These are phyloP conservation scores for Naganishia vaughanmartiniae DNA, from an alignment of 768 basidiomycete species.

Conservation along the genomic window DNA sequence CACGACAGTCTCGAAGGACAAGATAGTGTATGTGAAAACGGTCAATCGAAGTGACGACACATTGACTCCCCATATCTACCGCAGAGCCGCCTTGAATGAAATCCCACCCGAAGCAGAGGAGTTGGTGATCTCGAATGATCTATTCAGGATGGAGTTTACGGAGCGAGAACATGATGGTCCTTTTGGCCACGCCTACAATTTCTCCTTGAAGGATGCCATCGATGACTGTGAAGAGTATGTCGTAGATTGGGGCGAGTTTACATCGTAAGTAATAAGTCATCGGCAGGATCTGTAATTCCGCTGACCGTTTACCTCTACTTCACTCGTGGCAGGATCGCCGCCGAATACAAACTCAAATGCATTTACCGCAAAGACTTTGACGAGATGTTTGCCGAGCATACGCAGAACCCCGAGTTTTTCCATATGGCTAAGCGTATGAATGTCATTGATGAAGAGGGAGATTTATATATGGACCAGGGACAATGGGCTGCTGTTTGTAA, in stretches of 20 bases:
- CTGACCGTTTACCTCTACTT: conserved; percentile 32
- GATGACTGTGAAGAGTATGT: conserved; percentile 96
- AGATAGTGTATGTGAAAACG: conserved; percentile 67
- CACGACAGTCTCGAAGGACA: conserved; percentile 87
- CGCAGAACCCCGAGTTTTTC: conserved; percentile 73
- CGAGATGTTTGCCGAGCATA: conserved; percentile 77
- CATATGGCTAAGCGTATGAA: conserved; percentile 85
- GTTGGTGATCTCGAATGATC: conserved; percentile 81
- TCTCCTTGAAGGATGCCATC: conserved; percentile 90
- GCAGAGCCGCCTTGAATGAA: conserved; percentile 68
- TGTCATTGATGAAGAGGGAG: conserved; percentile 85
- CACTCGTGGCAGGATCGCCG: conserved; percentile 64
- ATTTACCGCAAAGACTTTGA: conserved; percentile 87
- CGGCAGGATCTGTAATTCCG: neutral
- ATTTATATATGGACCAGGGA: conserved; percentile 75
- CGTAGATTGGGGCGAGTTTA: conserved; percentile 92
- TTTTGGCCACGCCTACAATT: conserved; percentile 91
- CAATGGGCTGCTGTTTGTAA: conserved; percentile 99
- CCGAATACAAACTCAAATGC: conserved; percentile 70
- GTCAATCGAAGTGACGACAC: neutral
- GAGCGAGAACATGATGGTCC: conserved; percentile 60
- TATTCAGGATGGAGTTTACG: conserved; percentile 85
- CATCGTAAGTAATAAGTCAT: conserved; percentile 59
- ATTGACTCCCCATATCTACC: neutral
- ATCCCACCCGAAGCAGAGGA: conserved; percentile 66